Conservation (phyloP, 805 yeast genomes). For the Candida rishiriensis region DNA sequence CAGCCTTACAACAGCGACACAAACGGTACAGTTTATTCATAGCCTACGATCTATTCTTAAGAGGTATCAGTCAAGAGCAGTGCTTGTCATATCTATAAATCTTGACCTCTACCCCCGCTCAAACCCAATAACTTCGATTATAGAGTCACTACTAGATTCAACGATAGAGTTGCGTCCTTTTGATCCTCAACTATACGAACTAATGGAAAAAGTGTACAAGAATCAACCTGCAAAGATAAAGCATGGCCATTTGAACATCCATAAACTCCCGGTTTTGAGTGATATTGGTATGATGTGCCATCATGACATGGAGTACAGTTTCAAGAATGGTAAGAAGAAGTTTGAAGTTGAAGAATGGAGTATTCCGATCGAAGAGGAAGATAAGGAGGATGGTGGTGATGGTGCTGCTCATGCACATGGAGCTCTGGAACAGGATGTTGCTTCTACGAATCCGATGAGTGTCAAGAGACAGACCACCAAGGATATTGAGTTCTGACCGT, state of each 20-base stretch:
- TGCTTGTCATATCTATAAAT: slow-evolving; percentile 56
- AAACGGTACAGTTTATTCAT: slow-evolving; percentile 58
- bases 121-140: slow-evolving; percentile 39
- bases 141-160: slow-evolving; percentile 62
- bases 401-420: not conserved
- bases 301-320: slow-evolving; percentile 73
- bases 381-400: slow-evolving; percentile 25
- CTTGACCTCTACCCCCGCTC: slow-evolving; percentile 62
- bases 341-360: slow-evolving; percentile 94
- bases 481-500: slow-evolving; percentile 4
- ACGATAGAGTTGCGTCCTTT: slow-evolving; percentile 78
- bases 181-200: slow-evolving; percentile 62
- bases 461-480: slow-evolving; percentile 2
- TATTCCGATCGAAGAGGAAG: slow-evolving; percentile 92
- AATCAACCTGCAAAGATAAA: slow-evolving; percentile 71
- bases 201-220: slow-evolving; percentile 65
- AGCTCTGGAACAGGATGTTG: not conserved
- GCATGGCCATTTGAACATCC: slow-evolving; percentile 80
- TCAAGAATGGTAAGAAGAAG: slow-evolving; percentile 74
- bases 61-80: slow-evolving; percentile 32
- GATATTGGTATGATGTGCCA: slow-evolving; percentile 79
- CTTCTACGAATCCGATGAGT: slow-evolving; percentile 3
- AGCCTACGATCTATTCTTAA: slow-evolving; percentile 51
- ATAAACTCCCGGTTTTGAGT: slow-evolving; percentile 66
- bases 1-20: slow-evolving; percentile 30